phyloP scores from a whole-genome alignment of 2,329 filamentous ascomycete species.

The Microthyrium microscopicum region DNA sequence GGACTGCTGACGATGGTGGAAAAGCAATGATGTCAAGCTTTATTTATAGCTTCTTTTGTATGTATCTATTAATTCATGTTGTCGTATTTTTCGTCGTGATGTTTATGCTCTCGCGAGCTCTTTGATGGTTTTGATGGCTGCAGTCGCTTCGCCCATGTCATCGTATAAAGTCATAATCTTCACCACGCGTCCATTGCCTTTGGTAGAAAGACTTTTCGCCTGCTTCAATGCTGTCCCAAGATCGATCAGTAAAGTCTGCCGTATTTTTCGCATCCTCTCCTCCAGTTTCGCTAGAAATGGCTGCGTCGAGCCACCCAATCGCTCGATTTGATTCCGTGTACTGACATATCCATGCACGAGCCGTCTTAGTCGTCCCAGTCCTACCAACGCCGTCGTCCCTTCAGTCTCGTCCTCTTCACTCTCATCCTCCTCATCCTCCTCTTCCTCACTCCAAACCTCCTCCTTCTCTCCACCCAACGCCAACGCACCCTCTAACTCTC shows the following conservation, averaged over 20 bases:
- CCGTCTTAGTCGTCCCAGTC: constrained; percentile 28
- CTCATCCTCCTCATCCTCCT: constrained; percentile 18
- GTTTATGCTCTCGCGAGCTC: constrained; percentile 20
- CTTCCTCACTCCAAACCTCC: constrained; percentile 15
- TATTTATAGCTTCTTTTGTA: no score
- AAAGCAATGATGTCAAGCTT: no score
- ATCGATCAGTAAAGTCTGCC: constrained; percentile 47
- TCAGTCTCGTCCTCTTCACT: constrained; percentile 15
- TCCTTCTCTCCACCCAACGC: constrained; percentile 26
- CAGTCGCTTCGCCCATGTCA: constrained; percentile 41
- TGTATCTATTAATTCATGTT: no score
- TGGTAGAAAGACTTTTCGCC: constrained; percentile 25
- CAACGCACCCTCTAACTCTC: constrained; percentile 45
- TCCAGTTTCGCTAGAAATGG: constrained; percentile 46
- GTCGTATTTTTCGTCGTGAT: no score
- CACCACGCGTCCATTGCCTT: constrained; percentile 28
- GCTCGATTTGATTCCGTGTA: constrained; percentile 33
- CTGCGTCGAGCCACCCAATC: constrained; percentile 39
- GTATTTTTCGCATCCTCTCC: constrained; percentile 37
- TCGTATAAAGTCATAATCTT: constrained; percentile 43
- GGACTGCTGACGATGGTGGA: no score
- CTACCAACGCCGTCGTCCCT: neutral
- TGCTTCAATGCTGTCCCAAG: constrained; percentile 46
- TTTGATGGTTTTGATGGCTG: constrained; percentile 42
- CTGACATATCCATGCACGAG: constrained; percentile 42